Percentiles rank a stretch among this genome's conserved stretches.
These are phyloP conservation scores for Rhytidiadelphus loreus DNA, from an alignment of 225 moss, liverwort and hornwort species.

Conservation along the genomic window DNA sequence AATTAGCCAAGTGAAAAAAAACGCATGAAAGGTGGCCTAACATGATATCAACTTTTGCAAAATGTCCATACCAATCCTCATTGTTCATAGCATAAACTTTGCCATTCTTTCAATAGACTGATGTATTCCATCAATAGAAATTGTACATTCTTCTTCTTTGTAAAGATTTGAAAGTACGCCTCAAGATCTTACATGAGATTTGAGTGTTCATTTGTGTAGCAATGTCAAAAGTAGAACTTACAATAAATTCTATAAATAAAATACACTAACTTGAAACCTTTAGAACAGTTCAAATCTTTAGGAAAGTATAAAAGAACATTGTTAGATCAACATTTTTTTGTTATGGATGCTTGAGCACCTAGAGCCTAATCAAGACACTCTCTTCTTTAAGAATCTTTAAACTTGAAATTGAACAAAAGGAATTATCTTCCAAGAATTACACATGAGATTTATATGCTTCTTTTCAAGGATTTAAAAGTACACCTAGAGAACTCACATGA, in stretches of 20 bases:
- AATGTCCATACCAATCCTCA: constrained; percentile 5
- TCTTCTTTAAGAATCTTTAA: not conserved
- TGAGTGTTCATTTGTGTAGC: not conserved
- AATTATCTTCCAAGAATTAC: not conserved
- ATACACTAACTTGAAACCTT: not conserved
- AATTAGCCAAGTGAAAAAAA: not conserved
- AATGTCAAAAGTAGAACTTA: not conserved
- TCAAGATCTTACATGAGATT: not conserved
- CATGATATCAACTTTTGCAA: not conserved
- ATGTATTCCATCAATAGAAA: not conserved
- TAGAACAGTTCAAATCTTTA: not conserved
- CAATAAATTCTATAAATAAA: not conserved
- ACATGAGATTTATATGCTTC: not conserved
- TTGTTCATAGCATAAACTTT: not conserved
- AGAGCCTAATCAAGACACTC: not conserved
- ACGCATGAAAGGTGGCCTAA: not conserved
- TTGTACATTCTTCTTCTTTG: not conserved
- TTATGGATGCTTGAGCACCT: not conserved
- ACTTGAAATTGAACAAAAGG: not conserved
- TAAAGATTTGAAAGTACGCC: not conserved
- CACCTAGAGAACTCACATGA: not conserved
- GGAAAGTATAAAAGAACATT: not conserved
- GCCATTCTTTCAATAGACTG: not conserved
- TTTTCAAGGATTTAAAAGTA: not conserved
- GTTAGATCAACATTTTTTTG: not conserved